A percentile compares a stretch with the other conserved stretches of the same genome.
These are phyloP conservation scores for Epichloe scottii DNA, from an alignment of 2,329 filamentous ascomycete genomes.

Conservation along the genomic window DNA sequence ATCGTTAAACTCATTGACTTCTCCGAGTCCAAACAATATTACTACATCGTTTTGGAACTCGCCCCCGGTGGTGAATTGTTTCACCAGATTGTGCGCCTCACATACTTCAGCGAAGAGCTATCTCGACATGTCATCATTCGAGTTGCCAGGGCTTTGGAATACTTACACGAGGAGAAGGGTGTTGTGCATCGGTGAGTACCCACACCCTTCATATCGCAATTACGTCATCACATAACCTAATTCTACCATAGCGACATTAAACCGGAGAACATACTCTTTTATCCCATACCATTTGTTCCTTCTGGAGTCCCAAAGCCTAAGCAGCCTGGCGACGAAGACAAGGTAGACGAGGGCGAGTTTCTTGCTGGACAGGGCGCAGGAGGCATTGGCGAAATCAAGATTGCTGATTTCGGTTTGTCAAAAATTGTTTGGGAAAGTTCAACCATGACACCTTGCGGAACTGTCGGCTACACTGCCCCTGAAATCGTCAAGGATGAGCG, in stretches of 20 bases:
- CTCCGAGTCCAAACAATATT: slow-evolving; percentile 85
- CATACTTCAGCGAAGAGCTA: slow-evolving; percentile 94
- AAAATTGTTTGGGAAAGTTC: slow-evolving; percentile 98
- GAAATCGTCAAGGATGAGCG: slow-evolving; percentile 98
- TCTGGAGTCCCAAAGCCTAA: slow-evolving; percentile 69
- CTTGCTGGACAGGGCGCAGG: slow-evolving; percentile 68
- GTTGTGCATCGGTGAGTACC: slow-evolving; percentile 78
- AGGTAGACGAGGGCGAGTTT: slow-evolving; percentile 93
- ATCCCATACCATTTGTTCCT: slow-evolving; percentile 70
- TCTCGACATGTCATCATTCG: slow-evolving; percentile 90
- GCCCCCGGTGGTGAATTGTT: slow-evolving; percentile 94
- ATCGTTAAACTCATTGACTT: slow-evolving; percentile 92
- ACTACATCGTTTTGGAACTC: slow-evolving; percentile 92
- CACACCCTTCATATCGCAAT: neutral
- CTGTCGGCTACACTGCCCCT: slow-evolving; percentile 92
- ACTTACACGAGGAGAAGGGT: slow-evolving; percentile 86
- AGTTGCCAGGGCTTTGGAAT: slow-evolving; percentile 87
- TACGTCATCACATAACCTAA: neutral
- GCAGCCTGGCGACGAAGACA: slow-evolving; percentile 87
- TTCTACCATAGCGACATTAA: slow-evolving; percentile 69
- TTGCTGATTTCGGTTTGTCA: slow-evolving; percentile 93
- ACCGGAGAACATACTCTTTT: slow-evolving; percentile 92
- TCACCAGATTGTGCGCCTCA: slow-evolving; percentile 95
- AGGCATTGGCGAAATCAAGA: slow-evolving; percentile 90
- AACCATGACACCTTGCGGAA: slow-evolving; percentile 98